These are phyloP conservation scores for Chrysochromulina tobinii DNA, from an alignment of 78 protist genomes.

Conservation along the genomic window DNA sequence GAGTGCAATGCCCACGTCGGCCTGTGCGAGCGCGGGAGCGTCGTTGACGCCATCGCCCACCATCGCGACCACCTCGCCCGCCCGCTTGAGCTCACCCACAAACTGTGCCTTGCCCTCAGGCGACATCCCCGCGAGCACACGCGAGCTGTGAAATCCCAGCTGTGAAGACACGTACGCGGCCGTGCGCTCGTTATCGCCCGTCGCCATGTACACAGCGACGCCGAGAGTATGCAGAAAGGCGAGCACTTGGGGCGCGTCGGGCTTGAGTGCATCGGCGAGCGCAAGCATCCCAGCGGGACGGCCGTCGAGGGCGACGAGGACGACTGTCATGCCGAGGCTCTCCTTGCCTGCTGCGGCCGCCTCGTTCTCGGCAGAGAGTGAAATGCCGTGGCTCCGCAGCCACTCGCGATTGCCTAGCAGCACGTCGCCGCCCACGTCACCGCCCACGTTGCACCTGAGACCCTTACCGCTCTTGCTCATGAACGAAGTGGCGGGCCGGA, in stretches of 20 bases:
- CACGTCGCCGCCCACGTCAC: neutral
- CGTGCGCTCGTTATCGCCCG: slow-evolving; percentile 84
- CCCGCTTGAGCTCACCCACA: neutral
- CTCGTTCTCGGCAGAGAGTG: neutral
- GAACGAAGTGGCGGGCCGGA: no score
- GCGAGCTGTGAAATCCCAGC: slow-evolving; percentile 25
- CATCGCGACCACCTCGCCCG: slow-evolving; percentile 73
- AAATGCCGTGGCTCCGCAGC: neutral
- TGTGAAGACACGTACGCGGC: slow-evolving; percentile 51
- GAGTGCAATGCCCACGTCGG: slow-evolving; percentile 88
- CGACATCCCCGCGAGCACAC: neutral
- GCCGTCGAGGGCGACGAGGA: neutral
- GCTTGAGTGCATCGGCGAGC: slow-evolving; percentile 33
- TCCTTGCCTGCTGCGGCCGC: neutral
- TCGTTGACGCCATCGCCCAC: slow-evolving; percentile 97
- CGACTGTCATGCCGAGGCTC: neutral
- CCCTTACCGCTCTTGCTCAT: neutral
- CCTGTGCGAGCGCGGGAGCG: slow-evolving; percentile 76
- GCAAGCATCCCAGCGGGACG: slow-evolving; percentile 46
- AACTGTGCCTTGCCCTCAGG: neutral
- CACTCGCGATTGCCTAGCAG: slow-evolving; percentile 34
- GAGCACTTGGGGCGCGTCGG: slow-evolving; percentile 45
- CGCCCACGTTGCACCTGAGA: neutral
- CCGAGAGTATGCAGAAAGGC: slow-evolving; percentile 36
- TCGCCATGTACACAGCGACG: slow-evolving; percentile 45